Percentiles rank a stretch among this genome's conserved stretches.
Evolutionary conservation across 1,284 basidiomycete species (phyloP).

Genomic region (Chalciporus sp.): DNA sequence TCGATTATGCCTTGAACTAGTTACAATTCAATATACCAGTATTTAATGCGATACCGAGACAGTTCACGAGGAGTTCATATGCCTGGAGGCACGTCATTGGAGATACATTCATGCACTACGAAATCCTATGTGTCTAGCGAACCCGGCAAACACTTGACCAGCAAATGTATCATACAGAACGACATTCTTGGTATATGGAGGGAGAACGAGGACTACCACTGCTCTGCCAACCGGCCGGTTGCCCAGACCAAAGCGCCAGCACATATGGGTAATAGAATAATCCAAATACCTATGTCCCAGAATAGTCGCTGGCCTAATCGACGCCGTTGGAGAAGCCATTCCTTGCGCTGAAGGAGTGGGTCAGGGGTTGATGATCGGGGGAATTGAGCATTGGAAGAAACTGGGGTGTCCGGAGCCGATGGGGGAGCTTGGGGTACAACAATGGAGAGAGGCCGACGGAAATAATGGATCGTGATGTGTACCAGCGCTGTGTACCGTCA

Average conservation of each 20-base stretch:
- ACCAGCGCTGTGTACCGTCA: slow-evolving; percentile 46
- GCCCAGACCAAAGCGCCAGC: slow-evolving; percentile 56
- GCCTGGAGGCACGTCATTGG: slow-evolving; percentile 2
- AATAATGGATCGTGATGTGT: slow-evolving; percentile 68
- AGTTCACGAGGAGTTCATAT: neutral
- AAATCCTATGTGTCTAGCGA: slow-evolving; percentile 5
- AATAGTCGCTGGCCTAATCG: slow-evolving; percentile 63
- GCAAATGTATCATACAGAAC: slow-evolving; percentile 5
- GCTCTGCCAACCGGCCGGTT: slow-evolving; percentile 45
- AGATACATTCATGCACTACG: neutral
- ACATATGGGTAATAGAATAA: slow-evolving; percentile 55
- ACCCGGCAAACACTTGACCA: slow-evolving; percentile 5
- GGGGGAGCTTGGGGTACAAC: slow-evolving; percentile 53
- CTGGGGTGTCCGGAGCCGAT: slow-evolving; percentile 21
- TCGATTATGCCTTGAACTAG: too few species aligned
- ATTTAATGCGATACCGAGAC: neutral
- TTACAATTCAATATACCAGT: neutral
- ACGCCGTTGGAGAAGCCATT: slow-evolving; percentile 65
- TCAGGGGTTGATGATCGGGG: slow-evolving; percentile 41
- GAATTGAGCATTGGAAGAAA: slow-evolving; percentile 7
- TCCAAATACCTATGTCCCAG: slow-evolving; percentile 76
- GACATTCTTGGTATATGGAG: neutral
- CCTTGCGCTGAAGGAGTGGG: slow-evolving; percentile 73
- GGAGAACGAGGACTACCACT: slow-evolving; percentile 41
- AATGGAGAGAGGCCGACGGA: slow-evolving; percentile 69